Conservation (phyloP, 1,139 yeast species). For the Geotrichum bryndzae region DNA sequence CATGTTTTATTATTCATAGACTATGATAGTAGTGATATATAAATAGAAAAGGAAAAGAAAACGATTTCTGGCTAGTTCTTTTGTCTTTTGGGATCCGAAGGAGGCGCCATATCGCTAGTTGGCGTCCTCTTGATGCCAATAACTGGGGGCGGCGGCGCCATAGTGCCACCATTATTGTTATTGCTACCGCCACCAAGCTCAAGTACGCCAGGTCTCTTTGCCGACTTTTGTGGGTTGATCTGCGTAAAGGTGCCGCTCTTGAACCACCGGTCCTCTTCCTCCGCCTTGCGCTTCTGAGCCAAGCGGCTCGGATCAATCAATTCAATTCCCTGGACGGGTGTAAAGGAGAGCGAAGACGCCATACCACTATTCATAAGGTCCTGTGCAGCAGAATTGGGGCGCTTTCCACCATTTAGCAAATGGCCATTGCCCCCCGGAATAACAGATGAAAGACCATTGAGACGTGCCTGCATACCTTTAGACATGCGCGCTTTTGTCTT, state of each 20-base stretch:
- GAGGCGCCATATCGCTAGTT: constrained; percentile 10
- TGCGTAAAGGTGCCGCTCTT: constrained; percentile 31
- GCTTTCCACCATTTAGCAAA: neutral
- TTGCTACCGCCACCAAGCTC: constrained; percentile 15
- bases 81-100: constrained; percentile 19
- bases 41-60: neutral
- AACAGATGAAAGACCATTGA: constrained; percentile 19
- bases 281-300: constrained; percentile 10
- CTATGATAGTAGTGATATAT: neutral
- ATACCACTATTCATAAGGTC: constrained; percentile 26
- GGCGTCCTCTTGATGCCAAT: constrained; percentile 1
- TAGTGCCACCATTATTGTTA: neutral
- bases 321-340: constrained; percentile 33
- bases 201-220: constrained; percentile 14
- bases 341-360: constrained; percentile 30
- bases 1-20: neutral
- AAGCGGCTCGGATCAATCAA: constrained; percentile 27
- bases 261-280: constrained; percentile 31
- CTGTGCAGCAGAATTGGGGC: constrained; percentile 8
- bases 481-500: constrained; percentile 34
- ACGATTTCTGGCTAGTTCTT: constrained; percentile 7
- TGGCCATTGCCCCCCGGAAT: neutral
- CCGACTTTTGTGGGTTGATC: constrained; percentile 17
- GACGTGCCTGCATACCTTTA: constrained; percentile 31
- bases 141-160: constrained; percentile 6